These are phyloP conservation scores for Melastoma candidum DNA, from an alignment of 441 rosid species.

Conservation along the genomic window DNA sequence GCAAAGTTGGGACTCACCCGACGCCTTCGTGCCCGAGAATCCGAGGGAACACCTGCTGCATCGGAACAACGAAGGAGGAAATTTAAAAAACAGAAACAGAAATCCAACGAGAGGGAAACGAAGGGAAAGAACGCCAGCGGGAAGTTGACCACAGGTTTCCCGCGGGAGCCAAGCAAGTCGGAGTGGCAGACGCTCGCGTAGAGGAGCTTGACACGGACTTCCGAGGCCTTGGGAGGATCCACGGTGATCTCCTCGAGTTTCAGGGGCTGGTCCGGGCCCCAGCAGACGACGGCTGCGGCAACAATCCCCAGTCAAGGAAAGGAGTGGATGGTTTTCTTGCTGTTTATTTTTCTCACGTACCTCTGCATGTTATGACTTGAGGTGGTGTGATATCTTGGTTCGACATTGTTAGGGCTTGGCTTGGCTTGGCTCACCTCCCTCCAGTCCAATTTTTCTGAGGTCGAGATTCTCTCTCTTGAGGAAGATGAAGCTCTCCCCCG, in stretches of 20 bases:
- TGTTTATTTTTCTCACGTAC: no score
- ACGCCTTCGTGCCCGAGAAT: constrained; percentile 42
- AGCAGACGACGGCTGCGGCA: constrained; percentile 24
- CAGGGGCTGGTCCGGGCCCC: constrained; percentile 30
- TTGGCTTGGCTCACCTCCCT: no score
- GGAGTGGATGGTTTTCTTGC: no score
- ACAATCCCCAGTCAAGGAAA: no score
- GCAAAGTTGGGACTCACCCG: constrained; percentile 21
- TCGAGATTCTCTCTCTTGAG: no score
- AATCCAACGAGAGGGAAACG: background rate
- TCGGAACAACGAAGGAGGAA: no score
- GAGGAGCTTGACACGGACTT: constrained; percentile 35
- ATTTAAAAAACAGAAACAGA: background rate
- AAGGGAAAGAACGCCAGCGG: background rate
- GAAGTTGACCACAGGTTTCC: constrained; percentile 17
- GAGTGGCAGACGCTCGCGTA: constrained; percentile 46
- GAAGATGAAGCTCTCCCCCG: no score
- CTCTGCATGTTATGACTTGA: no score
- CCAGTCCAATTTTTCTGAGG: no score
- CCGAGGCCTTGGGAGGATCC: constrained; percentile 34
- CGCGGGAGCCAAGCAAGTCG: constrained; percentile 19
- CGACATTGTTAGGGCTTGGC: no score
- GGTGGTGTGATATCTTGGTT: no score
- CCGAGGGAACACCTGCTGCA: constrained; percentile 33
- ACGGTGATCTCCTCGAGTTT: constrained; percentile 41